Base-by-base conservation (phyloP, 1,139 yeast species). In the Scheffersomyces parashehatae region DNA sequence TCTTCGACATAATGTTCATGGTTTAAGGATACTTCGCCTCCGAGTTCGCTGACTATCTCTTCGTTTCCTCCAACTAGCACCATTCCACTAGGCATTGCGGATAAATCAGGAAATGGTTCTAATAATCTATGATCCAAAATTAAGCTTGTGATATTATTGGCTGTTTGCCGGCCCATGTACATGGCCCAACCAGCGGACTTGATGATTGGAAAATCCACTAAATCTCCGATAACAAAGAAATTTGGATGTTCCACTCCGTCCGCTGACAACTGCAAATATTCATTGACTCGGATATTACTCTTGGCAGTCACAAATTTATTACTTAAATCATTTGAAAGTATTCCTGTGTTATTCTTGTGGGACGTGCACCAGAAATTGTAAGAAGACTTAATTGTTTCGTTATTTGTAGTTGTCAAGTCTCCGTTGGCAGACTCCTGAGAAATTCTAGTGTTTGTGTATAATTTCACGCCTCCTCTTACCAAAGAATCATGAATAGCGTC, bases 161-260 rank as follows among this genome's bases (percentile, higher is more conserved):
- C 76, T 2, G 60, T 68, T 45, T 62, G 69, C 37, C 75, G 52
- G 2, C 77, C 78, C 68, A 68, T 70, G 49, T 68, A 72, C 56
- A 70, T 62, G 4, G 77, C 78, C 78, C 78, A 73, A 0, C 78
- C 78, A 1, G 78, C 78, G 35, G 73, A 67, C 53, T 73, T 73
- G 43, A 73, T 68, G 40, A 72, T 68, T 24, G 73, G 69, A 24
- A 67, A 51, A 34, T 70, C 74, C 3, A 69, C 73, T 50, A 73
- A 58, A 51, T 73, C 77, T 3, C 79, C 79, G 29, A 70, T 46
- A 12, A 60, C 73, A 46, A 73, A 73, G 44, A 71, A 58, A 41
- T 70, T 60, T 24, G 53, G 43, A 29, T 39, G 28, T n/a, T 47
- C 36, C 4, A 31, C 34, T 15, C 41, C 31, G 4, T 52, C 54